Conservation (phyloP, 352 stramenopile genomes). For the Thalassiosira mediterranea region DNA sequence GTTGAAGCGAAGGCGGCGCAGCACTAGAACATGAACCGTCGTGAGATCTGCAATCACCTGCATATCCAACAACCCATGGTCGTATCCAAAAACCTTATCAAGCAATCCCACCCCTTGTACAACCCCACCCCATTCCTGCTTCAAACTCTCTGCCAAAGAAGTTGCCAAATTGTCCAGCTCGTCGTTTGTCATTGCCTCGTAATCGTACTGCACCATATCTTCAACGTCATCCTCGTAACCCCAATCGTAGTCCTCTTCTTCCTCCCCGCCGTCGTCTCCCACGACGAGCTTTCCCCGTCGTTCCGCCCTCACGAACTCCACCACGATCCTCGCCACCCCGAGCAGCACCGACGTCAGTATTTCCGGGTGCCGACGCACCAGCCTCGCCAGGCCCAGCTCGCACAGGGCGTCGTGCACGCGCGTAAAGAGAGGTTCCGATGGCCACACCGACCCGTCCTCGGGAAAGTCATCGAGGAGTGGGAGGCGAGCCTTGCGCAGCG, state of each 20-base stretch:
- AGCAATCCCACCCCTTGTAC: conserved; percentile 57
- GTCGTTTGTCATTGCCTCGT: conserved; percentile 25
- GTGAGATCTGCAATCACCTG: conserved; percentile 13
- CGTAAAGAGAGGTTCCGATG: conserved; percentile 59
- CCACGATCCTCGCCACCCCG: conserved; percentile 49
- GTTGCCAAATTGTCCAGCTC: conserved; percentile 48
- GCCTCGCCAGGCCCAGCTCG: conserved; percentile 54
- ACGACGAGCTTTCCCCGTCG: conserved; percentile 28
- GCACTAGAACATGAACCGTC: background rate
- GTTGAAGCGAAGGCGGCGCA: no score
- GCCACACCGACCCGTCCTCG: conserved; percentile 37
- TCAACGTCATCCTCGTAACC: conserved; percentile 29
- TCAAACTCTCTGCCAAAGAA: conserved; percentile 43
- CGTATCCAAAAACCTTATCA: conserved; percentile 70
- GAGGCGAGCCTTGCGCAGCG: conserved; percentile 30
- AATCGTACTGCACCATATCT: conserved; percentile 20
- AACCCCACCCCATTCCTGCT: conserved; percentile 55
- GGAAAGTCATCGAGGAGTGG: conserved; percentile 30
- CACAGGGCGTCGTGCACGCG: conserved; percentile 36
- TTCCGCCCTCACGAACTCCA: conserved; percentile 43
- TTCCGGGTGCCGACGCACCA: conserved; percentile 66
- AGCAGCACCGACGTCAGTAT: conserved; percentile 57
- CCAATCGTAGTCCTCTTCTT: conserved; percentile 40
- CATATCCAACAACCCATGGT: conserved; percentile 66
- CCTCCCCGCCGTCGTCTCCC: conserved; percentile 2